These are phyloP conservation scores for Rickenella mellea DNA, from an alignment of 768 basidiomycete species.

Conservation along the genomic window DNA sequence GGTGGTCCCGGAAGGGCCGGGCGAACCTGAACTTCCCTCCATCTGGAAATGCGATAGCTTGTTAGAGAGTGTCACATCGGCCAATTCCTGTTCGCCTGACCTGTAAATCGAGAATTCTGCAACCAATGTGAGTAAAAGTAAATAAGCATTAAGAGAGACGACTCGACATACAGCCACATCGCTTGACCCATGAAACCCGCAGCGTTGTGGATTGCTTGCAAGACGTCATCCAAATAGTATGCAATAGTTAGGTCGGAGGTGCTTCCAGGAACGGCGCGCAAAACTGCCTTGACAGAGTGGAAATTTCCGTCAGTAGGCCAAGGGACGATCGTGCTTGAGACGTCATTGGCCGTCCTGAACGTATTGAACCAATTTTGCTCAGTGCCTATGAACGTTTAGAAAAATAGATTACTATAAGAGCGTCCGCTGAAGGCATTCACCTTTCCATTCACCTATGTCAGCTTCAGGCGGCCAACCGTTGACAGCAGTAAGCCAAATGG, in stretches of 20 bases:
- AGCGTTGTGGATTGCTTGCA: slow-evolving; percentile 28
- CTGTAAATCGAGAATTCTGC: slow-evolving; percentile 36
- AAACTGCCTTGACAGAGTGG: slow-evolving; percentile 31
- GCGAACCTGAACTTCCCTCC: slow-evolving; percentile 36
- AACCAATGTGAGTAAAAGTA: background rate
- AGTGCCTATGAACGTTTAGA: slow-evolving; percentile 2
- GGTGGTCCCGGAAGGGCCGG: slow-evolving; percentile 30
- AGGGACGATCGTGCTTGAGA: slow-evolving; percentile 27
- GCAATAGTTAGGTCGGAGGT: slow-evolving; percentile 29
- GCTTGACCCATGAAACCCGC: slow-evolving; percentile 30
- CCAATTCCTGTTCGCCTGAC: too few species aligned
- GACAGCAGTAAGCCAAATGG: slow-evolving; percentile 31
- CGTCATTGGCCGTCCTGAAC: slow-evolving; percentile 35
- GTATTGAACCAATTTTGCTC: slow-evolving; percentile 30
- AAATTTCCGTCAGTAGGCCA: slow-evolving; percentile 36
- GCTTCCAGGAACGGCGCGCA: slow-evolving; percentile 28
- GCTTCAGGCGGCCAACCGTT: slow-evolving; percentile 34
- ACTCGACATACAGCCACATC: slow-evolving; percentile 33
- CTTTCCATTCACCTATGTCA: slow-evolving; percentile 39
- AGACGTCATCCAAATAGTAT: slow-evolving; percentile 30
- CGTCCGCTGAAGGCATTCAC: slow-evolving; percentile 6
- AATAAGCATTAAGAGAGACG: background rate
- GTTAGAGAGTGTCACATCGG: background rate
- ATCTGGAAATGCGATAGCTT: slow-evolving; percentile 19
- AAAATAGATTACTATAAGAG: background rate